Evolutionary conservation across 495 filamentous ascomycete genomes (phyloP), one percentile per base, ranked within the genome.

Genomic region (Penicillium parvum): DNA sequence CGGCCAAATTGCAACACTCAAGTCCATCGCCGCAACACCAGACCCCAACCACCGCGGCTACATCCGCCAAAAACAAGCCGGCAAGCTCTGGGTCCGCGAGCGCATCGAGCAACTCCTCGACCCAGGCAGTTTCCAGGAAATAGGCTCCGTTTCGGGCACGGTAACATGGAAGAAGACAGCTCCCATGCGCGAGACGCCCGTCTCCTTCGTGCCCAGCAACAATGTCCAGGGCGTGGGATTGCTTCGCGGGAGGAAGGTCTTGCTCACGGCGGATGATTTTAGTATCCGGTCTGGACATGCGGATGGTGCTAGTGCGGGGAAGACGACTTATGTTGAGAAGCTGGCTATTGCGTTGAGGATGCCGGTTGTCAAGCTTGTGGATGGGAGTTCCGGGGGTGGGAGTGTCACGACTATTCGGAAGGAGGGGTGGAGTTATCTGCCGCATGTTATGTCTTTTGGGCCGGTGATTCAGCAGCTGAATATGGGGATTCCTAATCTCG

Each of bases 11-110:
- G 39, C 61, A 18, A 57, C 64, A 1, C 69, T 83, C 2, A 59
- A 64, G 30, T 57, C 42, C 10, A 72, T 81, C 26, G 78, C 79
- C 6, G 60, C 60, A 25, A 80, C 67, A 0, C 77, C 78, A 7
- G 68, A 81, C 34, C 55, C 63, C 2, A 71, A 62, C 15, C 71
- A 74, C 45, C 65, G 73, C 36, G 78, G 78, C 11, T 82, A 81
- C 38, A 47, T 76, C 10, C 69, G 77, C 1, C 78, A 83, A 55
- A 80, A 81, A 38, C 66, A 78, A 65, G 73, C 77, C 2, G 79
- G 79, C 3, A 83, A 82, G 53, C 66, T 83, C n/a, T 82, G 78
- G 78, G 78, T 82, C 0, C 72, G 78, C 10, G 78, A 83, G 42
- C 69, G 78, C 1, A 72, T 83, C 12, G 67, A 78, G 9, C 52